phyloP scores from a whole-genome alignment of 1,284 basidiomycete genomes.

The Puccinia novopanici region DNA sequence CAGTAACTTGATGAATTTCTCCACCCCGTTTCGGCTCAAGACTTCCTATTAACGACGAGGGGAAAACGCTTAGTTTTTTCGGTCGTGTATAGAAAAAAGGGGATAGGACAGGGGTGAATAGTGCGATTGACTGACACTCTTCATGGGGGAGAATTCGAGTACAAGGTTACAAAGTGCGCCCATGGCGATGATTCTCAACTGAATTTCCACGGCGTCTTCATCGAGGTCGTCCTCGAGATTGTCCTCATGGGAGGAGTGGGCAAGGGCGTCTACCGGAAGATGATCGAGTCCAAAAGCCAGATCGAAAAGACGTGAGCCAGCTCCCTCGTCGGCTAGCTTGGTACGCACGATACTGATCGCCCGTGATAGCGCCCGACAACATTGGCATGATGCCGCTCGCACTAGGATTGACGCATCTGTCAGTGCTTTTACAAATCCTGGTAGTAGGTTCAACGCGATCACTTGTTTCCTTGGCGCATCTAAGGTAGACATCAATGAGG shows the following conservation, averaged over 20 bases:
- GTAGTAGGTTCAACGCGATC: slow-evolving; percentile 66
- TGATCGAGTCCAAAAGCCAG: slow-evolving; percentile 62
- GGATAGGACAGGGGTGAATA: not conserved
- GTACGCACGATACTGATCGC: slow-evolving; percentile 76
- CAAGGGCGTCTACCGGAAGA: not conserved
- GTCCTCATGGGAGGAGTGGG: not conserved
- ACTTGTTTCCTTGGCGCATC: slow-evolving; percentile 64
- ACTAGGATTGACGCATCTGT: slow-evolving; percentile 71
- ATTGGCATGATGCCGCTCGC: slow-evolving; percentile 80
- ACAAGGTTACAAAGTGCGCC: slow-evolving; percentile 80
- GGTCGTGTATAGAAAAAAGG: too few species aligned
- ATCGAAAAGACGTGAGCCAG: slow-evolving; percentile 71
- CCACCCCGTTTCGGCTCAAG: slow-evolving; percentile 41
- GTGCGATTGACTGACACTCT: slow-evolving; percentile 60
- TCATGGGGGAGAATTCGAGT: slow-evolving; percentile 79
- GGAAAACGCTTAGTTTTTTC: not conserved
- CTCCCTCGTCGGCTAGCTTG: slow-evolving; percentile 75
- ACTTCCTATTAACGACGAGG: slow-evolving; percentile 13
- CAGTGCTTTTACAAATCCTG: slow-evolving; percentile 66
- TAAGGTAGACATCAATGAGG: slow-evolving; percentile 46
- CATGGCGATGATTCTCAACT: slow-evolving; percentile 73
- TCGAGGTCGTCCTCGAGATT: slow-evolving; percentile 40
- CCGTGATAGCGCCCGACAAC: slow-evolving; percentile 75
- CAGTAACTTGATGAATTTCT: slow-evolving; percentile 41
- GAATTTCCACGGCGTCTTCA: slow-evolving; percentile 66